Evolutionary conservation across 441 rosid genomes (phyloP).

Genomic region (Bocquillonia castaneifolia): DNA sequence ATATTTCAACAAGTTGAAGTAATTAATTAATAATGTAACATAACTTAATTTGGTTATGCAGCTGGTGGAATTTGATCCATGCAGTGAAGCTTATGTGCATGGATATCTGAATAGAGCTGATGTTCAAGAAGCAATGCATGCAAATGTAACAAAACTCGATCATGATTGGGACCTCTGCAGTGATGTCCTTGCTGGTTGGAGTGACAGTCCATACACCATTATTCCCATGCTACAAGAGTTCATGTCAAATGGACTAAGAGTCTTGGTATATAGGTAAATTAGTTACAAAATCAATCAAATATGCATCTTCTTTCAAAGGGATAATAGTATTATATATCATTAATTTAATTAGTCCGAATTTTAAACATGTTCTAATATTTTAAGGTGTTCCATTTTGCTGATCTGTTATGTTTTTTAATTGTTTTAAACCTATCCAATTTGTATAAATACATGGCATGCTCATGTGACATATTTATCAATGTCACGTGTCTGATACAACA

Average conservation of each 20-base stretch:
- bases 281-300: background rate
- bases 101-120: conserved; percentile 54
- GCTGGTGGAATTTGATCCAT: conserved; percentile 52
- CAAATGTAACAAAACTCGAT: conserved; percentile 62
- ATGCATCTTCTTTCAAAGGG: no score
- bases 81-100: conserved; percentile 50
- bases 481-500: no score
- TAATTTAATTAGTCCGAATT: no score
- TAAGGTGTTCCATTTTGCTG: no score
- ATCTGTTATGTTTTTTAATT: no score
- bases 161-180: conserved; percentile 73
- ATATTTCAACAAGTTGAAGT: background rate
- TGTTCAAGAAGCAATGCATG: conserved; percentile 77
- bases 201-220: conserved; percentile 54
- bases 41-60: conserved; percentile 6
- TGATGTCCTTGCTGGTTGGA: conserved; percentile 41
- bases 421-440: no score
- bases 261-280: conserved; percentile 66
- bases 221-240: conserved; percentile 51
- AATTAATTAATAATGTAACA: background rate
- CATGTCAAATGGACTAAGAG: conserved; percentile 48
- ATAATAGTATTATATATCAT: no score
- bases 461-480: no score
- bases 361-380: no score
- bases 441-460: no score